phyloP scores from a whole-genome alignment of 768 basidiomycete species.

The Rhodocollybia butyracea region DNA sequence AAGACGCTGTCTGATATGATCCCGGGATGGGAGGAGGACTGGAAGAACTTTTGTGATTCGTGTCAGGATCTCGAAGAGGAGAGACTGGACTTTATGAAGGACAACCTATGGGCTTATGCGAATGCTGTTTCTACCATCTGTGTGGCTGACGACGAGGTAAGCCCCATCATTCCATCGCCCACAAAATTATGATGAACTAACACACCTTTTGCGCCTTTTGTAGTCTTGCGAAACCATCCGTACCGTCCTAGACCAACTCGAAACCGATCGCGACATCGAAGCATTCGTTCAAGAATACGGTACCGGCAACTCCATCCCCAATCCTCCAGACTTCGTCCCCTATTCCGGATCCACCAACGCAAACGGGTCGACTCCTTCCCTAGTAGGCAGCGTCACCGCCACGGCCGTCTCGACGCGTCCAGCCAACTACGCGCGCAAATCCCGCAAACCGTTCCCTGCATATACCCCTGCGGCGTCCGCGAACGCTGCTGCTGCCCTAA shows the following conservation, averaged over 20 bases:
- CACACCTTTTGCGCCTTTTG: not conserved
- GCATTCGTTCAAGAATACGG: constrained; percentile 87
- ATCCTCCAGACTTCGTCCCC: constrained; percentile 52
- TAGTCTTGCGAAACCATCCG: constrained; percentile 92
- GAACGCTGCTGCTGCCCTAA: too few species aligned
- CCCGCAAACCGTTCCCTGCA: too few species aligned
- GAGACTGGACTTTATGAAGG: constrained; percentile 88
- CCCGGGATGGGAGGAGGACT: constrained; percentile 86
- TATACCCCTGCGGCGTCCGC: too few species aligned
- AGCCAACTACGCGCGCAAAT: too few species aligned
- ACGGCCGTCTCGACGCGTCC: too few species aligned
- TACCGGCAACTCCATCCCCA: constrained; percentile 85
- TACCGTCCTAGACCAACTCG: constrained; percentile 83
- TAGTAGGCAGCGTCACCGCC: too few species aligned
- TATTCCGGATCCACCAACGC: not conserved
- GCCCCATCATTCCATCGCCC: constrained; percentile 16
- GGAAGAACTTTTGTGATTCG: constrained; percentile 91
- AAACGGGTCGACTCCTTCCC: constrained; percentile 39
- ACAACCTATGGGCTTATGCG: constrained; percentile 93
- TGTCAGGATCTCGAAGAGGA: constrained; percentile 97
- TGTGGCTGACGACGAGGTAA: constrained; percentile 91
- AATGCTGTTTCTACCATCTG: constrained; percentile 94
- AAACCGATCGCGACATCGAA: constrained; percentile 85
- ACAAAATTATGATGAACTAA: not conserved
- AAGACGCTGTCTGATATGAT: constrained; percentile 75